These are phyloP conservation scores for Tolypocladium ophioglossoides DNA, from an alignment of 2,329 filamentous ascomycete species.

Conservation along the genomic window DNA sequence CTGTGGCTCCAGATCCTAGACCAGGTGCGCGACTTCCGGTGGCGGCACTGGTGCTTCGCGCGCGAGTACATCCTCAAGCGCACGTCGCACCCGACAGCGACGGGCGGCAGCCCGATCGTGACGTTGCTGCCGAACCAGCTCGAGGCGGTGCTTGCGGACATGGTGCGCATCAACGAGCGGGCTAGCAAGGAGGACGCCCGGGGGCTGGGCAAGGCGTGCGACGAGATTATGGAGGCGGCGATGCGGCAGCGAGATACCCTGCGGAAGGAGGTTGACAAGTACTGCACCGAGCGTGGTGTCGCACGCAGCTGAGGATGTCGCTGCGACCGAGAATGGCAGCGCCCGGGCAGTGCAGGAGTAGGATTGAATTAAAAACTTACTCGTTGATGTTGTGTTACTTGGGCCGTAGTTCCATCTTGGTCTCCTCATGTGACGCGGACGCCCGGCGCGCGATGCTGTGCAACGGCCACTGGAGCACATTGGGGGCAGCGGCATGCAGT, in stretches of 20 bases:
- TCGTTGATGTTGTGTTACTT: not conserved
- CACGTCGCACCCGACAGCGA: slow-evolving; percentile 66
- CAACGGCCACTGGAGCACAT: not conserved
- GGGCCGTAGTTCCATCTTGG: not conserved
- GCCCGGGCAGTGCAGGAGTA: not conserved
- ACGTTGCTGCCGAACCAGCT: slow-evolving; percentile 80
- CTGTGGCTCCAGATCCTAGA: slow-evolving; percentile 58
- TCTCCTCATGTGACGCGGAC: not conserved
- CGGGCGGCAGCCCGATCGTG: slow-evolving; percentile 71
- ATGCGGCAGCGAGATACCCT: slow-evolving; percentile 53
- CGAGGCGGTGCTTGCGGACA: slow-evolving; percentile 60
- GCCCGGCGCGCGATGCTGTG: not conserved
- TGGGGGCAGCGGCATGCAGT: not conserved
- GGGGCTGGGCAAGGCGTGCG: slow-evolving; percentile 34
- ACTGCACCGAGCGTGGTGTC: slow-evolving; percentile 53
- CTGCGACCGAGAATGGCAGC: not conserved
- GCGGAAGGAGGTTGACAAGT: slow-evolving; percentile 65
- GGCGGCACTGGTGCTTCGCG: slow-evolving; percentile 79
- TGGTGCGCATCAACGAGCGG: slow-evolving; percentile 46
- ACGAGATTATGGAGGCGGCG: slow-evolving; percentile 58
- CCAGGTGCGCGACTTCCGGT: slow-evolving; percentile 71
- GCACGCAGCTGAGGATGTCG: slow-evolving; percentile 1
- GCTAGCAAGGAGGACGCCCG: slow-evolving; percentile 25
- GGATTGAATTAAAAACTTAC: not conserved
- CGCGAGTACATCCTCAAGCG: slow-evolving; percentile 76